phyloP scores from a whole-genome alignment of 306 rosid species.

The Cucurbita pepo region DNA sequence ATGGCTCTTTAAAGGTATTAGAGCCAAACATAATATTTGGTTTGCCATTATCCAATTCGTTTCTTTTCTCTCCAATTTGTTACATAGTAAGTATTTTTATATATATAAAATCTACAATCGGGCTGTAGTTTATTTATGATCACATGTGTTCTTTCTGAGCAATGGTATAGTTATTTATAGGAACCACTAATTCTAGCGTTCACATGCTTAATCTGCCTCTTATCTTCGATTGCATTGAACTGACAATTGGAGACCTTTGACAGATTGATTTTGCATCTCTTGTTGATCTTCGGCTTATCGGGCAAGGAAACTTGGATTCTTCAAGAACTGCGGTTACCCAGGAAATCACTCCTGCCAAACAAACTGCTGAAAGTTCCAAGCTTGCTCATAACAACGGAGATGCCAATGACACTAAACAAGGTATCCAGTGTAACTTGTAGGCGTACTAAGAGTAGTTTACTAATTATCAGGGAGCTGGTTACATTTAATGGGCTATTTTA shows the following conservation, averaged over 20 bases:
- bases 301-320: slow-evolving; percentile 17
- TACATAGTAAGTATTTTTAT: background rate
- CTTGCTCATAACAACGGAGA: slow-evolving; percentile 6
- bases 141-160: background rate
- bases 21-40: background rate
- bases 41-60: background rate
- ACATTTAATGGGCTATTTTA: background rate
- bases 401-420: slow-evolving; percentile 20
- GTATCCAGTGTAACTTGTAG: slow-evolving; percentile 14
- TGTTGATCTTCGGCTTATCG: slow-evolving; percentile 29
- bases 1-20: slow-evolving; percentile 79
- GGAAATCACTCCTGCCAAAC: slow-evolving; percentile 1
- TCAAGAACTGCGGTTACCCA: slow-evolving; percentile 1
- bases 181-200: background rate
- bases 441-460: background rate
- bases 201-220: background rate
- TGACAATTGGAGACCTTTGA: slow-evolving; percentile 11
- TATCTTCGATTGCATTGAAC: slow-evolving; percentile 5
- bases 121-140: background rate
- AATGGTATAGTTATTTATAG: background rate
- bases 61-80: background rate
- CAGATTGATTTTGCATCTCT: slow-evolving; percentile 43
- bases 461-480: background rate
- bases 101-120: background rate
- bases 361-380: slow-evolving; percentile 12